Percentiles rank a stretch among this genome's conserved stretches.
phyloP scores from a whole-genome alignment of 2,329 filamentous ascomycete species.

The Colletotrichum viniferum region DNA sequence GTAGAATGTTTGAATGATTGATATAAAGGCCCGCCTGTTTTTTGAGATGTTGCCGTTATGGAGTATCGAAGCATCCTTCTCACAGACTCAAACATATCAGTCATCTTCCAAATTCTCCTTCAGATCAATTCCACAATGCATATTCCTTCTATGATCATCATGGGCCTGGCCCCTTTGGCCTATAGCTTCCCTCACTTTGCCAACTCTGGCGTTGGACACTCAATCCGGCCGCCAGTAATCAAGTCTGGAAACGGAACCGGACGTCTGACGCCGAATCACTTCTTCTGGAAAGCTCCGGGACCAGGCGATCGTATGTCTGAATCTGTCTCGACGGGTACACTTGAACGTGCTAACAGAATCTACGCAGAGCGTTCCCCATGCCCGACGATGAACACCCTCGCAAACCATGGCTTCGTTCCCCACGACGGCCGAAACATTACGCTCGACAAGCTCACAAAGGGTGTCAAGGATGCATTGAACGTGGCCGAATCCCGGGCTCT shows the following conservation, averaged over 20 bases:
- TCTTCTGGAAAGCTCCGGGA: not conserved
- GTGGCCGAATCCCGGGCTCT: conserved; percentile 41
- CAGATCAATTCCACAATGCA: not conserved
- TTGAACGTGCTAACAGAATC: not conserved
- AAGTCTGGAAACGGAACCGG: not conserved
- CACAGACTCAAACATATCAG: not conserved
- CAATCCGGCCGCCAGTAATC: not conserved
- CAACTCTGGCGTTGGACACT: not conserved
- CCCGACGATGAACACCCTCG: conserved; percentile 26
- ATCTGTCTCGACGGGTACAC: not conserved
- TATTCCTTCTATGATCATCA: not conserved
- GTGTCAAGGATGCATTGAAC: conserved; percentile 38
- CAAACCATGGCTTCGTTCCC: conserved; percentile 29
- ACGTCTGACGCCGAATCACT: not conserved
- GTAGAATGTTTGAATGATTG: not conserved
- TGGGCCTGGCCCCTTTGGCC: not conserved
- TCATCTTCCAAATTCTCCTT: not conserved
- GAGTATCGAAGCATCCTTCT: not conserved
- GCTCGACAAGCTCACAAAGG: conserved; percentile 27
- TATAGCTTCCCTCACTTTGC: not conserved
- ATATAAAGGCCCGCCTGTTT: not conserved
- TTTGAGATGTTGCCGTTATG: not conserved
- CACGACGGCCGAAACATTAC: conserved; percentile 24
- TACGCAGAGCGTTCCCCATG: not conserved
- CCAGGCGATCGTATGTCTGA: not conserved